Percentiles rank a stretch among this genome's conserved stretches.
Evolutionary conservation across 2,329 filamentous ascomycete species (phyloP).

Genomic region (Scedosporium apiospermum): DNA sequence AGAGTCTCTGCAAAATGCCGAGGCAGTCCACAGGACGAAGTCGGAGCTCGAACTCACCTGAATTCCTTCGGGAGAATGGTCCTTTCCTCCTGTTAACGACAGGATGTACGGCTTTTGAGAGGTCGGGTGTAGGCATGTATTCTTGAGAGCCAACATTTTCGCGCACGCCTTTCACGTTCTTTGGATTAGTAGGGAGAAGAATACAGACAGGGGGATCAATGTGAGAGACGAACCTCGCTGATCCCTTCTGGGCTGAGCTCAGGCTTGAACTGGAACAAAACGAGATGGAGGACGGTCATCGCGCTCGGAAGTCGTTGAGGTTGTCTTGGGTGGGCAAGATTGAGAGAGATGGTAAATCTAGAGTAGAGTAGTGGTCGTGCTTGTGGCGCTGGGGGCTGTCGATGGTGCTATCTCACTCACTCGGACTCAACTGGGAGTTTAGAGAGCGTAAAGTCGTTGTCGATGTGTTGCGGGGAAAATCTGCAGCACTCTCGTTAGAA

Average conservation of each 20-base stretch:
- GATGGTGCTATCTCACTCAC: too few relatives aligned
- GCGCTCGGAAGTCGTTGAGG: neutral
- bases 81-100: conserved; percentile 44
- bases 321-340: too few relatives aligned
- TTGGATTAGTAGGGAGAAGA: neutral
- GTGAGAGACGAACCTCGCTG: conserved; percentile 38
- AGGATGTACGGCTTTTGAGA: conserved; percentile 52
- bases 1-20: neutral
- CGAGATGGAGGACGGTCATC: conserved; percentile 57
- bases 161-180: conserved; percentile 17
- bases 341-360: too few relatives aligned
- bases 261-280: conserved; percentile 55
- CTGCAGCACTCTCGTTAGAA: too few relatives aligned
- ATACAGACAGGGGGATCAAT: neutral
- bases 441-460: too few relatives aligned
- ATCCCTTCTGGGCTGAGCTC: conserved; percentile 36
- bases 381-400: too few relatives aligned
- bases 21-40: neutral
- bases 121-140: conserved; percentile 51
- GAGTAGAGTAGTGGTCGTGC: too few relatives aligned
- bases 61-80: conserved; percentile 50
- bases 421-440: too few relatives aligned
- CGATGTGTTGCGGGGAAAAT: too few relatives aligned
- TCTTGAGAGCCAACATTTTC: conserved; percentile 36
- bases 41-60: conserved; percentile 31